These are phyloP conservation scores for Chrysopogon serrulatus DNA, from an alignment of 176 grass and related monocot species.

Conservation along the genomic window DNA sequence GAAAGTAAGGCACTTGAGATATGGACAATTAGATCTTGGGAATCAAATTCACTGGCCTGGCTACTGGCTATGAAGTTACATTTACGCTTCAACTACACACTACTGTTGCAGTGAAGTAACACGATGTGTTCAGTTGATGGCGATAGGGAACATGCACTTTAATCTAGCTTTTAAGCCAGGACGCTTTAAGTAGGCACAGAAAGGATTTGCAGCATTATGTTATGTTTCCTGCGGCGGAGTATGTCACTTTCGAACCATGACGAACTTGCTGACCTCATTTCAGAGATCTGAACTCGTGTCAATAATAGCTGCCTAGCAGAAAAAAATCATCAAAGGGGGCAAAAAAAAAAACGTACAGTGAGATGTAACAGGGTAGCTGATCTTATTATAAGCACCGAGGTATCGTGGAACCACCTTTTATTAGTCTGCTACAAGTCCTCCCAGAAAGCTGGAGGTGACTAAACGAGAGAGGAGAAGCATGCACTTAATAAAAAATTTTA, in stretches of 20 bases:
- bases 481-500: too few relatives aligned
- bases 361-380: not conserved
- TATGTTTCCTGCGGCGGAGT: not conserved
- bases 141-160: not conserved
- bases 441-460: constrained; percentile 10
- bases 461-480: not conserved
- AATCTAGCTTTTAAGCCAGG: not conserved
- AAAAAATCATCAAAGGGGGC: not conserved
- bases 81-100: not conserved
- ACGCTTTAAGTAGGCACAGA: not conserved
- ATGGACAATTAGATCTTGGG: not conserved
- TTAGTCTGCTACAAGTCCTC: not conserved
- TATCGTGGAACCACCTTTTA: not conserved
- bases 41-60: not conserved
- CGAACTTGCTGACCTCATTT: constrained; percentile 5
- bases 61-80: not conserved
- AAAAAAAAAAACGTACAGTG: not conserved
- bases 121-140: not conserved
- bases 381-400: not conserved
- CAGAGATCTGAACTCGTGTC: not conserved
- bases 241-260: not conserved
- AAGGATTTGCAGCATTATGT: not conserved
- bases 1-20: not conserved
- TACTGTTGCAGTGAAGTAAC: not conserved
- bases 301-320: not conserved